phyloP scores from a whole-genome alignment of 2,329 filamentous ascomycete genomes.

The Apiospora hydei region DNA sequence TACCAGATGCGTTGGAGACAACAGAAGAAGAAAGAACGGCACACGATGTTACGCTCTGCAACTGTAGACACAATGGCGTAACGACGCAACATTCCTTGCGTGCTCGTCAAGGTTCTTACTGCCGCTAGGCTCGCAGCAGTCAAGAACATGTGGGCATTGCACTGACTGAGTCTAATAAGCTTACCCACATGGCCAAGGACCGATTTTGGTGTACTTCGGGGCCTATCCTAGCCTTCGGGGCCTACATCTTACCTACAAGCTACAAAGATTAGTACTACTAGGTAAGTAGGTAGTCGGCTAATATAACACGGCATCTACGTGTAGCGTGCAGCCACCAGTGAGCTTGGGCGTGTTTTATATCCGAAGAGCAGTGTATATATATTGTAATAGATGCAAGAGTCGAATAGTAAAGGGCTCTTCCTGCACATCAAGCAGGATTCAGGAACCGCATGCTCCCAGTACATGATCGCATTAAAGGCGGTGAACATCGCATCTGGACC shows the following conservation, averaged over 20 bases:
- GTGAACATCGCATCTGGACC: not conserved
- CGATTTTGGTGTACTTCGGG: not conserved
- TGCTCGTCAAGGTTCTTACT: conserved; percentile 18
- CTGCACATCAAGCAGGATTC: not conserved
- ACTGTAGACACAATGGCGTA: conserved; percentile 10
- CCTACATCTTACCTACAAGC: too few relatives aligned
- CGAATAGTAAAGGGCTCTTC: not conserved
- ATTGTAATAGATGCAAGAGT: not conserved
- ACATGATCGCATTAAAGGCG: not conserved
- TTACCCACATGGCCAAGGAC: conserved; percentile 3
- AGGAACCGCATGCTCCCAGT: not conserved
- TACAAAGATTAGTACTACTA: too few relatives aligned
- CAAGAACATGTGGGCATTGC: not conserved
- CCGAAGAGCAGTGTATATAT: not conserved
- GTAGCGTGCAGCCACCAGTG: not conserved
- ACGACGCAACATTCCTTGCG: conserved; percentile 15
- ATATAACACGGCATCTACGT: not conserved
- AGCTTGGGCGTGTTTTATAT: not conserved
- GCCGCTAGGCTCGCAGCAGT: not conserved
- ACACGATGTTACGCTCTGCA: not conserved
- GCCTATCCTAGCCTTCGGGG: not conserved
- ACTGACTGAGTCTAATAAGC: not conserved
- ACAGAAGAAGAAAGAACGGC: not conserved
- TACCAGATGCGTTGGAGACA: not conserved
- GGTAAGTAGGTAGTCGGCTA: too few relatives aligned